phyloP scores from a whole-genome alignment of 257 asterid species.

The Salvia rosmarinus region DNA sequence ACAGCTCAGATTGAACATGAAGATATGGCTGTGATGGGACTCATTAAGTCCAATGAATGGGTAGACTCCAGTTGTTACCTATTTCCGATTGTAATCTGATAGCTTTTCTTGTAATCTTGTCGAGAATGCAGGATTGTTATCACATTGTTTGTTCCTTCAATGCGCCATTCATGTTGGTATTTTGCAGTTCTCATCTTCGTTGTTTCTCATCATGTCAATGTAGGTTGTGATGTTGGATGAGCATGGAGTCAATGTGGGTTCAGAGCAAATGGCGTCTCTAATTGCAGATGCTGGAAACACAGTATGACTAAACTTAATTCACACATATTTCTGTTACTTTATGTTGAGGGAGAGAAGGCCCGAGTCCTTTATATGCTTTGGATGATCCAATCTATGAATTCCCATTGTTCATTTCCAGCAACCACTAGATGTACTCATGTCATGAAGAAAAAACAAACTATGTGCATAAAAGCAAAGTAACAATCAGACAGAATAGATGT shows the following conservation, averaged over 20 bases:
- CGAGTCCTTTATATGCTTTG: not conserved
- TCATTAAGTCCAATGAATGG: constrained; percentile 74
- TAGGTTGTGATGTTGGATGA: constrained; percentile 90
- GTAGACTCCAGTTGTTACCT: constrained; percentile 39
- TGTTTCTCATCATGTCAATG: constrained; percentile 26
- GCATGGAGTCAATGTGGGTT: constrained; percentile 58
- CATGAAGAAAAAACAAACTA: not conserved
- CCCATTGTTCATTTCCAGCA: not conserved
- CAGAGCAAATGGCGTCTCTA: constrained; percentile 74
- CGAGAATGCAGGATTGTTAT: constrained; percentile 18
- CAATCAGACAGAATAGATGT: not conserved
- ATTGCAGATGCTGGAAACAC: constrained; percentile 72
- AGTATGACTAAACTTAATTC: constrained; percentile 43
- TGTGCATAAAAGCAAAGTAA: not conserved
- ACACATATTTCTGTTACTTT: not conserved
- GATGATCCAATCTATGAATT: not conserved
- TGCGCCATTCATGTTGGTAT: too few relatives aligned
- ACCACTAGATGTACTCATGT: not conserved
- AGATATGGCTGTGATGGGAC: constrained; percentile 60
- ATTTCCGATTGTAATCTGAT: not conserved
- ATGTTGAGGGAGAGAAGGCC: not conserved
- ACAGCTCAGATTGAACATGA: constrained; percentile 85
- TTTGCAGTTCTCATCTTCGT: constrained; percentile 7
- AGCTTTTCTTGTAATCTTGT: not conserved
- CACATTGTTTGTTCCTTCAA: not conserved